A percentile compares a stretch with the other conserved stretches of the same genome.
Evolutionary conservation across 78 protist genomes (phyloP).

Genomic region (Speleostelium caveatum): DNA sequence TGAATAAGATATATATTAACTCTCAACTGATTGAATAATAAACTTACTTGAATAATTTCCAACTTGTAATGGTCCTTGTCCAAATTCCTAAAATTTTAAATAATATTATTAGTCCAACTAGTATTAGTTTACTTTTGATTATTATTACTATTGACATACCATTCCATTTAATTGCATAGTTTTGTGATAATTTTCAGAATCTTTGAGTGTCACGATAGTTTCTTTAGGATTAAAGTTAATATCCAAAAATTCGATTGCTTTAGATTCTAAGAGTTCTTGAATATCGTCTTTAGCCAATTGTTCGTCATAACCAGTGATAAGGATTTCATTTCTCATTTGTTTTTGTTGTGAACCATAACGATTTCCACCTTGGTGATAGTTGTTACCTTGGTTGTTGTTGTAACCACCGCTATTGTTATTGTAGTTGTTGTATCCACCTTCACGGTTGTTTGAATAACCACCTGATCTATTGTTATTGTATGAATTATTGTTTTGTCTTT

Average conservation of each 20-base stretch:
- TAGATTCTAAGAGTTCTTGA: neutral
- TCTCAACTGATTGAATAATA: too few species aligned
- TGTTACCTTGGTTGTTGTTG: neutral
- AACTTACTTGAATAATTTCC: neutral
- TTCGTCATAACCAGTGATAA: neutral
- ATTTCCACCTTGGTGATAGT: too few species aligned
- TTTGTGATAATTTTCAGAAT: neutral
- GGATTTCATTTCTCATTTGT: neutral
- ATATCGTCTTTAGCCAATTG: neutral
- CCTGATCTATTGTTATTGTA: neutral
- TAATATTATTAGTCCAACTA: too few species aligned
- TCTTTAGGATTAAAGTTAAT: neutral
- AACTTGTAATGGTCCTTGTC: neutral
- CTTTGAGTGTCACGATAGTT: neutral
- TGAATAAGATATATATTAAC: too few species aligned
- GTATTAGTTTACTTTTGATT: too few species aligned
- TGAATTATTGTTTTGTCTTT: neutral
- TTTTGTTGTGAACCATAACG: neutral
- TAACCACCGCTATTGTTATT: neutral
- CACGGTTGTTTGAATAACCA: too few species aligned
- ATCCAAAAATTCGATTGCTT: neutral
- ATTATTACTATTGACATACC: neutral
- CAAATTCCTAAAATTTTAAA: neutral
- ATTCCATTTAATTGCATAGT: neutral
- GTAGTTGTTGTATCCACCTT: too few species aligned